A percentile compares a stretch with the other conserved stretches of the same genome.
Conservation (phyloP, 495 filamentous ascomycete genomes). For the Neurospora cerealis region DNA sequence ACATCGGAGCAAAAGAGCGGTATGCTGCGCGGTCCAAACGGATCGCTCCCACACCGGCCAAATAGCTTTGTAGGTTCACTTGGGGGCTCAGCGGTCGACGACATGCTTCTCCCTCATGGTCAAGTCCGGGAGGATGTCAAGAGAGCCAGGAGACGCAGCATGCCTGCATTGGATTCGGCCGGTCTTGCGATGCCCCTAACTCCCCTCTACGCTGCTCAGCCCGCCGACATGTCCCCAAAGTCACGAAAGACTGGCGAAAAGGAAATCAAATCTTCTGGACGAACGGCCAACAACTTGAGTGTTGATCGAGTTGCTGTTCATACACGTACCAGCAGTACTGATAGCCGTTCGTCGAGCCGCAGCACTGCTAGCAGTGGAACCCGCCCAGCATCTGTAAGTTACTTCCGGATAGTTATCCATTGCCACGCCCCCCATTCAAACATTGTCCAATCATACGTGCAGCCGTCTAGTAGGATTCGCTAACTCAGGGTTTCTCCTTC, state of each 20-base stretch:
- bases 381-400: constrained; percentile 38
- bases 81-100: constrained; percentile 37
- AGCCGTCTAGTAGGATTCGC: constrained; percentile 13
- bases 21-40: constrained; percentile 19
- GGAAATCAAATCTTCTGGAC: constrained; percentile 22
- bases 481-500: constrained; percentile 21
- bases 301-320: constrained; percentile 16
- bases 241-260: constrained; percentile 24
- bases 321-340: constrained; percentile 30
- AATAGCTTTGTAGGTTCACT: constrained; percentile 35
- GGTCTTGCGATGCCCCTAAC: constrained; percentile 35
- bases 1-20: constrained; percentile 17
- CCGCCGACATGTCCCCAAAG: constrained; percentile 6
- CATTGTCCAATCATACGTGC: constrained; percentile 32
- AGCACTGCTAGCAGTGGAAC: constrained; percentile 28
- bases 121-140: constrained; percentile 53
- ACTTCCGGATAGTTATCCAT: not conserved
- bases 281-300: constrained; percentile 10
- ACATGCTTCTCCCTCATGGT: constrained; percentile 39
- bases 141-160: constrained; percentile 71
- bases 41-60: constrained; percentile 24
- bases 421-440: constrained; percentile 1
- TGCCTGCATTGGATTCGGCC: constrained; percentile 66
- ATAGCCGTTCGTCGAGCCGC: constrained; percentile 32
- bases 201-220: constrained; percentile 29